phyloP scores from a whole-genome alignment of 306 rosid genomes.

The Coriaria nepalensis region DNA sequence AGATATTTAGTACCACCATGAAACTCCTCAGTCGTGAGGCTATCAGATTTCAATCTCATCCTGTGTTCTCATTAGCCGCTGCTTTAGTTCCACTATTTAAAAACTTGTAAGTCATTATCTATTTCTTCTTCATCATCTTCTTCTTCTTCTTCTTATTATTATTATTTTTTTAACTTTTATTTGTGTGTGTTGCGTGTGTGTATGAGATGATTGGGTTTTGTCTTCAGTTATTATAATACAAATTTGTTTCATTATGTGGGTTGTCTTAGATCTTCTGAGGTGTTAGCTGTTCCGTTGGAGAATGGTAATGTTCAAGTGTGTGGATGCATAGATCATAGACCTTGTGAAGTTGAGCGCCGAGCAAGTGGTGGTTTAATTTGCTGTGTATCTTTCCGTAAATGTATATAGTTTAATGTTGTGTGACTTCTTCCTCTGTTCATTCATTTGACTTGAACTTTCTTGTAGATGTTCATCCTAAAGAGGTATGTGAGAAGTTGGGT shows the following conservation, averaged over 20 bases:
- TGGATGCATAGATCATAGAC: slow-evolving; percentile 33
- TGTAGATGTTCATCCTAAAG: slow-evolving; percentile 68
- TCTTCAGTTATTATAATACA: neutral
- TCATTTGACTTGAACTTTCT: slow-evolving; percentile 6
- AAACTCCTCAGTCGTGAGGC: slow-evolving; percentile 44
- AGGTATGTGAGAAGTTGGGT: slow-evolving; percentile 81
- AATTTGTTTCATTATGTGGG: slow-evolving; percentile 15
- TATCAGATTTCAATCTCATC: slow-evolving; percentile 32
- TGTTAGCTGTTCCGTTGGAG: slow-evolving; percentile 39
- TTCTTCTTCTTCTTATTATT: too few species aligned
- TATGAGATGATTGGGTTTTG: slow-evolving; percentile 3
- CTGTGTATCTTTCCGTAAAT: slow-evolving; percentile 12
- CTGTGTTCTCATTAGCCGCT: slow-evolving; percentile 54
- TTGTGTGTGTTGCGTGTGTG: too few species aligned
- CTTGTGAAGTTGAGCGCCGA: slow-evolving; percentile 42
- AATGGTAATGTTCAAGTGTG: slow-evolving; percentile 32
- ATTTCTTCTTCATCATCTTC: too few species aligned
- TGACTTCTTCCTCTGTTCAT: slow-evolving; percentile 1
- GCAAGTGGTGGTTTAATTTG: slow-evolving; percentile 31
- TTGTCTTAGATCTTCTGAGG: slow-evolving; percentile 54
- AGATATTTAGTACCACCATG: slow-evolving; percentile 34
- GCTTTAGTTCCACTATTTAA: slow-evolving; percentile 68
- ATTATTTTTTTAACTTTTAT: too few species aligned
- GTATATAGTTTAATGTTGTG: slow-evolving; percentile 6
- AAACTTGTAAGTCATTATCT: slow-evolving; percentile 40